Evolutionary conservation across 352 stramenopile genomes (phyloP).

Genomic region (Globisporangium alternatum): DNA sequence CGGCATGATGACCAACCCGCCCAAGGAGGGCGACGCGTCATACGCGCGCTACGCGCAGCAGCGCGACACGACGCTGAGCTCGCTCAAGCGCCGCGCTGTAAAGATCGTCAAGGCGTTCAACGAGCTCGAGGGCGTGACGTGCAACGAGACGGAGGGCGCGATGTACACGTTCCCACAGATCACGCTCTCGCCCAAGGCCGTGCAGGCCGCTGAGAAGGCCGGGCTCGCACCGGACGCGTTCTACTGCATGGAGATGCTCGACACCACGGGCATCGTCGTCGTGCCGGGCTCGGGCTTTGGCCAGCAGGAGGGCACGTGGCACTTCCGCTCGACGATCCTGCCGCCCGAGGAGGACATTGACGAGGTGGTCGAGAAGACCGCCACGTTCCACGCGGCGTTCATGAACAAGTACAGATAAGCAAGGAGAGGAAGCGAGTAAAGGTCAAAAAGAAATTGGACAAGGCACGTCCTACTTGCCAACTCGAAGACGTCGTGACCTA

Average conservation of each 20-base stretch:
- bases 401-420: slow-evolving; percentile 92
- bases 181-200: slow-evolving; percentile 84
- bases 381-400: slow-evolving; percentile 95
- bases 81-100: slow-evolving; percentile 91
- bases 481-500: neutral
- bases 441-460: neutral
- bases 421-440: neutral
- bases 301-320: slow-evolving; percentile 94
- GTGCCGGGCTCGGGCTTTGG: slow-evolving; percentile 98
- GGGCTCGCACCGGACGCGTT: slow-evolving; percentile 92
- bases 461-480: neutral
- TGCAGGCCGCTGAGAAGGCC: slow-evolving; percentile 71
- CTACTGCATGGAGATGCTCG: slow-evolving; percentile 96
- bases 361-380: slow-evolving; percentile 93
- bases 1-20: slow-evolving; percentile 97
- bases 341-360: slow-evolving; percentile 95
- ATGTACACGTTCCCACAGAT: slow-evolving; percentile 99
- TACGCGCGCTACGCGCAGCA: slow-evolving; percentile 92
- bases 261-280: slow-evolving; percentile 96
- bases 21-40: slow-evolving; percentile 86
- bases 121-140: slow-evolving; percentile 95
- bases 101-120: slow-evolving; percentile 95
- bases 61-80: slow-evolving; percentile 89
- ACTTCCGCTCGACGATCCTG: slow-evolving; percentile 99
- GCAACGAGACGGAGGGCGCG: slow-evolving; percentile 95